Percentiles rank a stretch among this genome's conserved stretches.
phyloP scores from a whole-genome alignment of 2,329 filamentous ascomycete genomes.

The Aureobasidium namibiae region DNA sequence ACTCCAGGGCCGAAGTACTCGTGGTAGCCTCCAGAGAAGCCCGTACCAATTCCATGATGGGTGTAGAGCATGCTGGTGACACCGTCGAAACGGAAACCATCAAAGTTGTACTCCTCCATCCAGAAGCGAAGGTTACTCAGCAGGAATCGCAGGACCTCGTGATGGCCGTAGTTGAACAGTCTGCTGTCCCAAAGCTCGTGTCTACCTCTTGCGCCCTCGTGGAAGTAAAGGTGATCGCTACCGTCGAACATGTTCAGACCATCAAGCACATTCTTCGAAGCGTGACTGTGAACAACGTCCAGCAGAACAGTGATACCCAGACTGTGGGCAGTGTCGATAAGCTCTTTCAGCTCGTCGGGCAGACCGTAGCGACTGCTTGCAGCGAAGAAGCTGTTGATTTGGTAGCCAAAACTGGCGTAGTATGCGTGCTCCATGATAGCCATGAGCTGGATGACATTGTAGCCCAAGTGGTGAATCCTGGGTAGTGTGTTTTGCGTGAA shows the following conservation, averaged over 20 bases:
- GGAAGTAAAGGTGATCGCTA: conserved; percentile 92
- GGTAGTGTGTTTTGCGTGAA: conserved; percentile 90
- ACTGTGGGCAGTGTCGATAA: conserved; percentile 89
- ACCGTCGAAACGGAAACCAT: conserved; percentile 95
- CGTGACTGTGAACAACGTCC: conserved; percentile 95
- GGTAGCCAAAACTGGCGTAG: conserved; percentile 98
- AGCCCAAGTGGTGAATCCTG: conserved; percentile 80
- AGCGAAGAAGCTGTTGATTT: conserved; percentile 98
- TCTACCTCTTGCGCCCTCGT: conserved; percentile 70
- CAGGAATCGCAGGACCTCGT: conserved; percentile 92
- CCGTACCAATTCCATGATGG: conserved; percentile 96
- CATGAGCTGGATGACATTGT: conserved; percentile 98
- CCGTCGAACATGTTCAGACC: conserved; percentile 95
- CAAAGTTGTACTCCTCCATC: conserved; percentile 98
- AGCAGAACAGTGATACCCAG: conserved; percentile 86
- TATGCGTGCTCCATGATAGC: conserved; percentile 99
- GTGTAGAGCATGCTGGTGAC: conserved; percentile 97
- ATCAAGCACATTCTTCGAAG: conserved; percentile 93
- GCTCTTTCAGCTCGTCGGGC: conserved; percentile 91
- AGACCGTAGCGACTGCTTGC: conserved; percentile 90
- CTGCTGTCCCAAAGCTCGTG: conserved; percentile 96
- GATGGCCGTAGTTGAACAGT: conserved; percentile 91
- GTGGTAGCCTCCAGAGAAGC: conserved; percentile 95
- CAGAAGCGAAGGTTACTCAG: conserved; percentile 94
- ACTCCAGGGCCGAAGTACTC: conserved; percentile 90